A percentile compares a stretch with the other conserved stretches of the same genome.
phyloP scores from a whole-genome alignment of 129 eudicot genomes.

The Scalesia atractyloides region DNA sequence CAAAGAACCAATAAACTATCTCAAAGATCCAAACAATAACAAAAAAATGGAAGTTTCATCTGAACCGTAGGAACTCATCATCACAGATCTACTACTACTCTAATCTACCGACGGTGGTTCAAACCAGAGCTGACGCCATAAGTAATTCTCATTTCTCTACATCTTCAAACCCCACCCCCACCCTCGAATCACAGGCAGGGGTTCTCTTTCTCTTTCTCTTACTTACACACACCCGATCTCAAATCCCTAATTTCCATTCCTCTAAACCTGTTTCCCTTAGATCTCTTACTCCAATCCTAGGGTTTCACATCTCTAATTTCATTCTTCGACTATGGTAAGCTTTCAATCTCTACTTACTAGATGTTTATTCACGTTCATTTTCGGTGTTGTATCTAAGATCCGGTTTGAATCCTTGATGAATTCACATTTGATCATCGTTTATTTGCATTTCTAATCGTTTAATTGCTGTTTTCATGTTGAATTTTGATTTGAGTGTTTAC shows the following conservation, averaged over 20 bases:
- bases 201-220: conserved; percentile 18
- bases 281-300: conserved; percentile 42
- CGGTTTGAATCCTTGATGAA: conserved; percentile 21
- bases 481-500: conserved; percentile 36
- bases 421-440: conserved; percentile 18
- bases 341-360: background rate
- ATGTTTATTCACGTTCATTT: background rate
- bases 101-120: conserved; percentile 16
- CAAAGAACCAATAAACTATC: too few relatives aligned
- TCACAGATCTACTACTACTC: background rate
- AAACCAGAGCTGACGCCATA: conserved; percentile 10
- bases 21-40: too few relatives aligned
- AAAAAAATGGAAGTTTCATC: background rate
- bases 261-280: background rate
- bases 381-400: conserved; percentile 37
- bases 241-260: conserved; percentile 23
- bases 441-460: background rate
- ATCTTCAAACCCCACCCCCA: conserved; percentile 1
- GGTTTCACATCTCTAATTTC: conserved; percentile 26
- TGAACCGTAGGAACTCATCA: background rate
- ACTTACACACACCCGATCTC: conserved; percentile 9
- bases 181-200: conserved; percentile 18
- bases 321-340: conserved; percentile 52
- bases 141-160: conserved; percentile 7
- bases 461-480: background rate